Percentiles rank a stretch among this genome's conserved stretches.
phyloP scores from a whole-genome alignment of 2,329 filamentous ascomycete genomes.

The Tolypocladium paradoxum region DNA sequence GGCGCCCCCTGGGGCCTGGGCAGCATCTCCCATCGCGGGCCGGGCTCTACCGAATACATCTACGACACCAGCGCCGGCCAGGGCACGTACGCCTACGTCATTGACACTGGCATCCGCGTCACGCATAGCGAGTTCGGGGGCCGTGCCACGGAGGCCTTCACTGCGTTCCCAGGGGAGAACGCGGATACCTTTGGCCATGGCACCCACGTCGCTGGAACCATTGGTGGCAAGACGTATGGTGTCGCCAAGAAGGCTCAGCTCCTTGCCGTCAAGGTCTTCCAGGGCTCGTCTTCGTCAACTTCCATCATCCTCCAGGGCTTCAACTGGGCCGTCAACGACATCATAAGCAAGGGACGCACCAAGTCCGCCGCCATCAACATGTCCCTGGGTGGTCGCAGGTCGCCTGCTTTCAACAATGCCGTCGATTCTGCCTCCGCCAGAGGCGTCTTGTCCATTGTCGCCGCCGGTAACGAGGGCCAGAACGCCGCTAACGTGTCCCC shows the following conservation, averaged over 20 bases:
- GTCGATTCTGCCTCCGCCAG: constrained; percentile 30
- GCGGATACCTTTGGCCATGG: constrained; percentile 28
- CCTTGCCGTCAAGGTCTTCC: constrained; percentile 36
- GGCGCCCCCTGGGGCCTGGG: constrained; percentile 21
- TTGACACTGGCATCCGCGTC: constrained; percentile 50
- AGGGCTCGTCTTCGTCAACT: constrained; percentile 13
- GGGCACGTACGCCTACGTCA: constrained; percentile 47
- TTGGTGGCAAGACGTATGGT: constrained; percentile 23
- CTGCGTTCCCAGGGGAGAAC: constrained; percentile 14
- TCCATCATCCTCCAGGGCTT: constrained; percentile 22
- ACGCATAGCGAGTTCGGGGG: constrained; percentile 44
- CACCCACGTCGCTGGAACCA: constrained; percentile 28
- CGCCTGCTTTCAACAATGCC: constrained; percentile 36
- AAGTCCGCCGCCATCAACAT: constrained; percentile 38
- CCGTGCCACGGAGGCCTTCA: constrained; percentile 28
- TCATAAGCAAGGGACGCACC: constrained; percentile 26
- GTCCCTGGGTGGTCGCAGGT: constrained; percentile 40
- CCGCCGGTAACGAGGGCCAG: constrained; percentile 40
- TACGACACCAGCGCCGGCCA: constrained; percentile 38
- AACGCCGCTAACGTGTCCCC: constrained; percentile 16
- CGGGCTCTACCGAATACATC: constrained; percentile 26
- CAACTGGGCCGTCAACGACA: constrained; percentile 34
- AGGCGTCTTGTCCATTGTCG: constrained; percentile 41
- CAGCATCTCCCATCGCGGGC: constrained; percentile 18
- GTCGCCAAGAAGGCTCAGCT: constrained; percentile 33